Evolutionary conservation across 2,329 filamentous ascomycete species (phyloP).

Genomic region (Seiridium unicorne): DNA sequence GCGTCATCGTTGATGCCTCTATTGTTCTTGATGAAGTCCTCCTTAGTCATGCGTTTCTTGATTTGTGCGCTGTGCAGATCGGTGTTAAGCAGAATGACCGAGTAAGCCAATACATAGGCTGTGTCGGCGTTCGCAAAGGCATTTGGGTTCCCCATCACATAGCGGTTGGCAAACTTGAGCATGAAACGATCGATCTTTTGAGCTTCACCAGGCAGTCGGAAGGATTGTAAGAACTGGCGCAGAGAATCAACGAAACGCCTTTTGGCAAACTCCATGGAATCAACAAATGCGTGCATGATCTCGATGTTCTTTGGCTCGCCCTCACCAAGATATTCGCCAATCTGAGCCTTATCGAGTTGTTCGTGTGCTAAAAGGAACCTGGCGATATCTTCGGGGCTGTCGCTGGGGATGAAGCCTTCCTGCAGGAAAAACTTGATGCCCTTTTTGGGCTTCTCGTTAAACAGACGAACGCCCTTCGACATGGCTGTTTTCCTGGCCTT

Average conservation of each 20-base stretch:
- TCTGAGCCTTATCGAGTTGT: constrained; percentile 82
- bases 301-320: constrained; percentile 91
- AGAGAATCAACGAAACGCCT: constrained; percentile 91
- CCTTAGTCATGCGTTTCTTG: constrained; percentile 79
- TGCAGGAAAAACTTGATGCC: constrained; percentile 82
- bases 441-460: constrained; percentile 97
- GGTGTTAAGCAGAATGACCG: constrained; percentile 94
- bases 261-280: constrained; percentile 89
- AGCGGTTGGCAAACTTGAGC: constrained; percentile 97
- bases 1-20: constrained; percentile 96
- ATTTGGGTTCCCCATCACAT: constrained; percentile 91
- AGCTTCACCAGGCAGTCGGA: constrained; percentile 90
- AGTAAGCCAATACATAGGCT: constrained; percentile 93
- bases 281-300: constrained; percentile 98
- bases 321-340: constrained; percentile 93
- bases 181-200: constrained; percentile 99
- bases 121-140: constrained; percentile 98
- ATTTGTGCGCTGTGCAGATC: constrained; percentile 92
- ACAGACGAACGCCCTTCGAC: constrained; percentile 82
- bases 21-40: constrained; percentile 99
- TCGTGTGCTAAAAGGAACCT: constrained; percentile 79
- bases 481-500: constrained; percentile 93
- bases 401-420: constrained; percentile 82
- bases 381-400: constrained; percentile 79
- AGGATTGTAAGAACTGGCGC: constrained; percentile 88